Evolutionary conservation across 768 basidiomycete genomes (phyloP).

Genomic region (Tubosaeta brunneosetosa): DNA sequence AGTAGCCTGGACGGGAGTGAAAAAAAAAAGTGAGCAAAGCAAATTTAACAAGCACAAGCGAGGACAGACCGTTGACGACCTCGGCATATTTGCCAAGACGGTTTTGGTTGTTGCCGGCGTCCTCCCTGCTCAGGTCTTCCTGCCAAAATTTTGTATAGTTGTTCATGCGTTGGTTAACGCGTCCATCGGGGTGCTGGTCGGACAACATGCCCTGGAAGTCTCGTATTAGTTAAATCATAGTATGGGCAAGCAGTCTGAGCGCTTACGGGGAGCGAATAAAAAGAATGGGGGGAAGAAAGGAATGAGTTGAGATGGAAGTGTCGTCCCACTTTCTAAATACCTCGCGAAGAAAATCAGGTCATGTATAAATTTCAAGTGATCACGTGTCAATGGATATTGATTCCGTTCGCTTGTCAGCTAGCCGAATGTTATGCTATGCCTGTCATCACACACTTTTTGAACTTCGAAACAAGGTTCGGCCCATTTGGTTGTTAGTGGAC

Average conservation of each 20-base stretch:
- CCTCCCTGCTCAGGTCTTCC: conserved; percentile 70
- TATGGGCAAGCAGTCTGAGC: neutral
- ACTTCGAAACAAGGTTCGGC: too few relatives aligned
- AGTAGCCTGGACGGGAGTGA: conserved; percentile 65
- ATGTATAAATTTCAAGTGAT: neutral
- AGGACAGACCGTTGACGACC: conserved; percentile 78
- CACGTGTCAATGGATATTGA: neutral
- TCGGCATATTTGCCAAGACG: conserved; percentile 83
- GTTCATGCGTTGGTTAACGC: conserved; percentile 63
- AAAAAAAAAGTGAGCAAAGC: neutral
- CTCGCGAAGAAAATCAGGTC: neutral
- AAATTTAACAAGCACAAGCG: neutral
- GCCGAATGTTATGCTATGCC: too few relatives aligned
- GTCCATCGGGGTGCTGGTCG: conserved; percentile 47
- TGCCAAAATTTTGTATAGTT: conserved; percentile 93
- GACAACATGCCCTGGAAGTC: conserved; percentile 7
- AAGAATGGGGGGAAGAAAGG: neutral
- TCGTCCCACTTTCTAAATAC: neutral
- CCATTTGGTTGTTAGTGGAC: too few relatives aligned
- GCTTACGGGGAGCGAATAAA: neutral
- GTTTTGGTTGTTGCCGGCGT: conserved; percentile 57
- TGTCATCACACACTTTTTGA: too few relatives aligned
- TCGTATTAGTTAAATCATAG: neutral
- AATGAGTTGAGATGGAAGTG: neutral
- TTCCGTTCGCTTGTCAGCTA: too few relatives aligned